phyloP scores from a whole-genome alignment of 2,329 filamentous ascomycete genomes.

The Colletotrichum sp. region DNA sequence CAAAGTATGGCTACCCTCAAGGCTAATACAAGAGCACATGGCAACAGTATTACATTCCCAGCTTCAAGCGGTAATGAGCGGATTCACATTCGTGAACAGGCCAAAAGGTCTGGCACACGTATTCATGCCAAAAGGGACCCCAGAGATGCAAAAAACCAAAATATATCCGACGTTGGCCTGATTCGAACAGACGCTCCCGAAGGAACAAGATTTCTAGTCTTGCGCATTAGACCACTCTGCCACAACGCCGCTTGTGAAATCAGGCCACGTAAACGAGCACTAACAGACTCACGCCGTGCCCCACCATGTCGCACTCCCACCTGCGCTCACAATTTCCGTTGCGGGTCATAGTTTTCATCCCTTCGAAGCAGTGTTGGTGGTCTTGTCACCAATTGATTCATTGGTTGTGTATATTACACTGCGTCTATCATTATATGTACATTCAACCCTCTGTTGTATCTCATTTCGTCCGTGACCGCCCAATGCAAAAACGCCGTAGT shows the following conservation, averaged over 20 bases:
- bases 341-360: neutral
- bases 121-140: neutral
- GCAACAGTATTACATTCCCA: too few species aligned
- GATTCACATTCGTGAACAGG: neutral
- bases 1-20: too few species aligned
- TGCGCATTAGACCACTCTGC: constrained; percentile 23
- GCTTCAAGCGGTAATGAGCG: too few species aligned
- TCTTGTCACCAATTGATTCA: neutral
- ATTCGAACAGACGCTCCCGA: constrained; percentile 22
- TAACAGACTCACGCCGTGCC: too few species aligned
- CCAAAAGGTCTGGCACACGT: neutral
- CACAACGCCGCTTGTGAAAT: neutral
- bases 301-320: neutral
- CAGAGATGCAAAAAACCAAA: neutral
- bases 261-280: accelerated
- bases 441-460: neutral
- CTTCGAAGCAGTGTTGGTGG: neutral
- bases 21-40: too few species aligned
- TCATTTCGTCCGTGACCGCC: neutral
- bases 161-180: constrained; percentile 4
- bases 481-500: constrained; percentile 11
- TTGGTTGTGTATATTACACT: neutral
- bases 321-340: neutral
- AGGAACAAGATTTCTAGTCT: constrained; percentile 22
- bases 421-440: neutral